phyloP scores from a whole-genome alignment of 1,139 yeast genomes.

The Suhomyces taliae region DNA sequence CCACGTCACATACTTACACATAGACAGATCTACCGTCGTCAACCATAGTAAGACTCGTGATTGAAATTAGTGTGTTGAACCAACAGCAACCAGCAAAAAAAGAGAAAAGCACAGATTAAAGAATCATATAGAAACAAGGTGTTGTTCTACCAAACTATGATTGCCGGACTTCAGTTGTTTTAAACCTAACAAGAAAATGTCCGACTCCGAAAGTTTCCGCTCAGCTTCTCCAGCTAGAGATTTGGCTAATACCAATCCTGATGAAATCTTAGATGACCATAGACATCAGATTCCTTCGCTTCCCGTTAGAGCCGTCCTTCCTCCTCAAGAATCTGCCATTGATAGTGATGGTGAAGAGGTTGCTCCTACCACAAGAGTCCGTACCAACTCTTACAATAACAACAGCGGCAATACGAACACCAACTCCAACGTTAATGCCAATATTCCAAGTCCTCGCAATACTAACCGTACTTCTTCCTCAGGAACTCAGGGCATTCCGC shows the following conservation, averaged over 20 bases:
- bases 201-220: constrained; percentile 46
- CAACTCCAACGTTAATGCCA: constrained; percentile 3
- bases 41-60: too few relatives aligned
- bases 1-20: too few relatives aligned
- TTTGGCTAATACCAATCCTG: constrained; percentile 36
- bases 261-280: constrained; percentile 56
- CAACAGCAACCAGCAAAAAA: too few relatives aligned
- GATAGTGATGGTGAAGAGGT: constrained; percentile 17
- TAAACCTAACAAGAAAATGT: constrained; percentile 28
- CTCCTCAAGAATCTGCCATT: constrained; percentile 9
- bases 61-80: too few relatives aligned
- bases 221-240: constrained; percentile 30
- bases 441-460: background rate
- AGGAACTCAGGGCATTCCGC: background rate
- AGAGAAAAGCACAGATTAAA: too few relatives aligned
- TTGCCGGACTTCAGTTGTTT: background rate
- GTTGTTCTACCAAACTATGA: background rate
- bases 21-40: too few relatives aligned
- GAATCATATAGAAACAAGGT: too few relatives aligned
- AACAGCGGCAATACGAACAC: constrained; percentile 1
- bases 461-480: background rate
- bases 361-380: constrained; percentile 27
- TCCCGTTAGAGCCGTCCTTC: constrained; percentile 29
- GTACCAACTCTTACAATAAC: background rate
- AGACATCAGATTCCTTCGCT: constrained; percentile 49